Conservation (phyloP, 805 yeast genomes). For the Kurtzmaniella cleridarum region DNA sequence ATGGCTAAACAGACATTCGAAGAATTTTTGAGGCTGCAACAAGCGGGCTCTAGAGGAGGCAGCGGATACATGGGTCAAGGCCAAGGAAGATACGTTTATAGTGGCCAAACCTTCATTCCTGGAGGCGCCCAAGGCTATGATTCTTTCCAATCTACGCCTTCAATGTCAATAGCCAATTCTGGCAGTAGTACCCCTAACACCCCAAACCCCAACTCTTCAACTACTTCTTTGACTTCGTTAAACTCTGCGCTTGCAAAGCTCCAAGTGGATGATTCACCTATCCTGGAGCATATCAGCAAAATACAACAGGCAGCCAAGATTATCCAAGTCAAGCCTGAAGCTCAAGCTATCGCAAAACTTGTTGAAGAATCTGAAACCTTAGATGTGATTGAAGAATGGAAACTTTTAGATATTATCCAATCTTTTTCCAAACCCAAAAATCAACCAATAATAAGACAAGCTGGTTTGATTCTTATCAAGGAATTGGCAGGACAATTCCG, state of each 20-base stretch:
- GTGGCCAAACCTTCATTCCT: slow-evolving; percentile 3
- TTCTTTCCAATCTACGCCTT: slow-evolving; percentile 15
- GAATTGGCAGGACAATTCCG: slow-evolving; percentile 54
- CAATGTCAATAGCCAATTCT: slow-evolving; percentile 27
- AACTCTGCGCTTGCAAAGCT: slow-evolving; percentile 62
- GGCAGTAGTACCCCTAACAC: slow-evolving; percentile 31
- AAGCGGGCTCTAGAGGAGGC: slow-evolving; percentile 24
- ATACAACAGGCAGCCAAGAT: slow-evolving; percentile 48
- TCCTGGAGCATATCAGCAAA: slow-evolving; percentile 50
- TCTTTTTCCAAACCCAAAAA: slow-evolving; percentile 71
- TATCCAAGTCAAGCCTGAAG: slow-evolving; percentile 51
- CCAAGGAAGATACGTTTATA: slow-evolving; percentile 1
- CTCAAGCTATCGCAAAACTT: slow-evolving; percentile 46
- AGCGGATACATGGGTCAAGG: neutral
- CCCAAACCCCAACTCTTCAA: slow-evolving; percentile 41
- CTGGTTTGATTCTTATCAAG: slow-evolving; percentile 62
- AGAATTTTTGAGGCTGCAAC: slow-evolving; percentile 46
- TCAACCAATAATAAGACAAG: slow-evolving; percentile 70
- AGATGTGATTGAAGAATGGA: slow-evolving; percentile 60
- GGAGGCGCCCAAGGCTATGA: slow-evolving; percentile 4
- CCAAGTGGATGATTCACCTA: slow-evolving; percentile 55
- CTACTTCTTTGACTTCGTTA: slow-evolving; percentile 69
- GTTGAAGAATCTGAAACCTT: slow-evolving; percentile 29
- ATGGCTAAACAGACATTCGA: slow-evolving; percentile 42
- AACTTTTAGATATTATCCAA: slow-evolving; percentile 54